Base-by-base conservation (phyloP, 1,139 yeast species). In the Lipomyces yarrowii region DNA sequence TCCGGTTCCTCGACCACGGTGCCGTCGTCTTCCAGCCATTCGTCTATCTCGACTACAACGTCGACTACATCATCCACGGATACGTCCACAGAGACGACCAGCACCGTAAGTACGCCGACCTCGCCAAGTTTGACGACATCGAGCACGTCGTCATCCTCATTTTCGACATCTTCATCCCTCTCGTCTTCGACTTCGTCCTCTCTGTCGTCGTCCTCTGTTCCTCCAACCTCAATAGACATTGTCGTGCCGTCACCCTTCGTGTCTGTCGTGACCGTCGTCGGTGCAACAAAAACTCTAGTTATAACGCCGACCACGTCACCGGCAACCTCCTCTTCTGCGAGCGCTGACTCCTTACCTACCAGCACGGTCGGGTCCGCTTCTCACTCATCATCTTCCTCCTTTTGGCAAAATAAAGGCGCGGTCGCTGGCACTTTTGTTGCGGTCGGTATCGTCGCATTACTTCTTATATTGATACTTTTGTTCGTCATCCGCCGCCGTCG, bases 391-490 rank as follows among this genome's bases (percentile, higher is more conserved):
- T 58, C 61, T 26, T 67, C 70, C 18, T 74, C 79, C 11, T 82
- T 87, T 73, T 87, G 86, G 74, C 83, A 83, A 69, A 77, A 83
- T 61, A 83, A 81, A 64, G 91, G 90, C 0, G 87, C 86, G 71
- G 91, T 88, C 0, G 92, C 91, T 0, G 92, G 92, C 13, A 87
- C 88, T 0, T 88, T 88, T 76, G 83, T 89, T 0, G 91, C 84
- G 0, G 91, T 88, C 5, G 73, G 71, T 18, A 67, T 80, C 1
- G 63, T 74, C 10, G 71, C 74, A 63, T 70, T 78, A 42, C 68
- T 65, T 18, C 62, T 69, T 10, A 42, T 67, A 10, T 68, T 80
- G 0, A 63, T 74, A 3, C 71, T 74, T 61, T 70, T 78, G 48
- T 69, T 62, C 23, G 48, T 67, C 10, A 46, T 75, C 56, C 71